Percentiles rank a stretch among this genome's conserved stretches.
phyloP scores from a whole-genome alignment of 1,284 basidiomycete genomes.

The Chalciporus sp. region DNA sequence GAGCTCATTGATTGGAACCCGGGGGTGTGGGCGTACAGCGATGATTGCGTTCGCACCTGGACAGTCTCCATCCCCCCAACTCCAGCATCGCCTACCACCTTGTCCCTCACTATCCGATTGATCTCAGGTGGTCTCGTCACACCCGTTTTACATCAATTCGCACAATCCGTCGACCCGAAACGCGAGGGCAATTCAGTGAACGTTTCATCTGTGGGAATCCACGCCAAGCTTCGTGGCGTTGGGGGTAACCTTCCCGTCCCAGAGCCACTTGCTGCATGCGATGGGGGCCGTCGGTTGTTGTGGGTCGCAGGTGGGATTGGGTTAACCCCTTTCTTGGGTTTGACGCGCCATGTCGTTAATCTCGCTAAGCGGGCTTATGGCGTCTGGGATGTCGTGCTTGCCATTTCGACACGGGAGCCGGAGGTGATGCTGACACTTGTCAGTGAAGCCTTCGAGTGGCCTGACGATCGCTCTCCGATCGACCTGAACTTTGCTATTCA shows the following conservation, averaged over 20 bases:
- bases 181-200: slow-evolving; percentile 6
- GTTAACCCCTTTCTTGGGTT: slow-evolving; percentile 21
- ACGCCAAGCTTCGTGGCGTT: slow-evolving; percentile 33
- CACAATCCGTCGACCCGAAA: slow-evolving; percentile 13
- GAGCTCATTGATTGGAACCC: slow-evolving; percentile 50
- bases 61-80: slow-evolving; percentile 49
- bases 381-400: slow-evolving; percentile 24
- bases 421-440: slow-evolving; percentile 24
- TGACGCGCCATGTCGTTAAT: slow-evolving; percentile 18
- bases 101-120: slow-evolving; percentile 29
- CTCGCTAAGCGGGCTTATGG: slow-evolving; percentile 12
- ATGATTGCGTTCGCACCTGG: slow-evolving; percentile 68
- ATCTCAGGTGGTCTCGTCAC: slow-evolving; percentile 44
- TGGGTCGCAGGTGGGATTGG: slow-evolving; percentile 32
- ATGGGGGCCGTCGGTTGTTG: slow-evolving; percentile 23
- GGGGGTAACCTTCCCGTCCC: slow-evolving; percentile 36
- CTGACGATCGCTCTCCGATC: slow-evolving; percentile 6
- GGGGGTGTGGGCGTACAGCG: slow-evolving; percentile 50
- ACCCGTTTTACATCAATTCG: slow-evolving; percentile 23
- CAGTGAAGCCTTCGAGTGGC: slow-evolving; percentile 17
- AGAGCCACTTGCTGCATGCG: slow-evolving; percentile 20
- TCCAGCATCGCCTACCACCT: slow-evolving; percentile 31
- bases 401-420: slow-evolving; percentile 26
- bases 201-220: slow-evolving; percentile 33
- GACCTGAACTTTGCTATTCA: slow-evolving; percentile 18